These are phyloP conservation scores for Polytrichum formosum DNA, from an alignment of 225 moss, liverwort and hornwort species.

Conservation along the genomic window DNA sequence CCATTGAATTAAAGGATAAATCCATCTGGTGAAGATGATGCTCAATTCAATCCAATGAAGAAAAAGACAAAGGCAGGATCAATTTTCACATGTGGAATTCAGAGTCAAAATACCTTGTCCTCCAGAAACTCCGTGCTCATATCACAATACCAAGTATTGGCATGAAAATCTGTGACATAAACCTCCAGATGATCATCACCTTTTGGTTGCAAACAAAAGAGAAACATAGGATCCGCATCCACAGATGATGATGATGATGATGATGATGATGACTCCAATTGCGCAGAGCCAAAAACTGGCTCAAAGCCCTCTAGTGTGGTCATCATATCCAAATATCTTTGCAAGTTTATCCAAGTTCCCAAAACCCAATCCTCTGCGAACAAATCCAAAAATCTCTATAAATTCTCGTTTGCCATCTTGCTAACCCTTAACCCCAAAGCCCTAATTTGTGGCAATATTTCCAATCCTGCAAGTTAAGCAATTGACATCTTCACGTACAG, in stretches of 20 bases:
- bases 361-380: too few relatives aligned
- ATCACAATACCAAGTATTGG: slow-evolving; percentile 68
- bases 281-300: slow-evolving; percentile 40
- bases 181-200: slow-evolving; percentile 50
- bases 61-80: not conserved
- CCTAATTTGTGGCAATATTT: too few relatives aligned
- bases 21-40: not conserved
- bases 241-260: not conserved
- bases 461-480: too few relatives aligned
- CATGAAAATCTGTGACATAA: slow-evolving; percentile 70
- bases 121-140: slow-evolving; percentile 57
- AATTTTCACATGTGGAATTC: not conserved
- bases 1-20: too few relatives aligned
- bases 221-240: slow-evolving; percentile 33
- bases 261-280: slow-evolving; percentile 11
- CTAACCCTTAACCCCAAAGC: too few relatives aligned
- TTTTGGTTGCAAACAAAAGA: slow-evolving; percentile 42
- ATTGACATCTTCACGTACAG: too few relatives aligned
- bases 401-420: too few relatives aligned
- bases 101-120: slow-evolving; percentile 41
- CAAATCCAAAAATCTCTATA: too few relatives aligned
- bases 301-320: slow-evolving; percentile 34
- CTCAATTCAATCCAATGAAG: not conserved
- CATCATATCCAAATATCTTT: slow-evolving; percentile 11
- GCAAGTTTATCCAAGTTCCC: too few relatives aligned